Evolutionary conservation across 805 yeast genomes (phyloP).

Genomic region (Komagataella pseudopastoris): DNA sequence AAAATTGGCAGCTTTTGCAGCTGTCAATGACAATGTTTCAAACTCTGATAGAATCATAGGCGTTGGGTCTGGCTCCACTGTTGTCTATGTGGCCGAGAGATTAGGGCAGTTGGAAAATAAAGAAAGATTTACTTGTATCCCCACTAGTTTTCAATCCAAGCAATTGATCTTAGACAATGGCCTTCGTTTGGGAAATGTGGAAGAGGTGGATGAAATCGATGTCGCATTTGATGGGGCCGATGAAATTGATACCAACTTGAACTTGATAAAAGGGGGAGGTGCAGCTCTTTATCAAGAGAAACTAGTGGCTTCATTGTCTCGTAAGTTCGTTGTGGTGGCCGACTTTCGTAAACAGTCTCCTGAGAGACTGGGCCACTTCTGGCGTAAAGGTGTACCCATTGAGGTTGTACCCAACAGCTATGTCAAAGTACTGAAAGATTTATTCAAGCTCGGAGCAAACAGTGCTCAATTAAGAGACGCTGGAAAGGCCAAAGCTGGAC

Average conservation of each 20-base stretch:
- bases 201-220: conserved; percentile 71
- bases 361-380: conserved; percentile 51
- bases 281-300: conserved; percentile 96
- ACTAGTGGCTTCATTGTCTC: conserved; percentile 72
- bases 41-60: conserved; percentile 65
- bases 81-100: conserved; percentile 92
- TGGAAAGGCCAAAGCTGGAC: conserved; percentile 89
- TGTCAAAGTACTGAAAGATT: conserved; percentile 56
- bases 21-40: conserved; percentile 81
- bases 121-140: conserved; percentile 58
- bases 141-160: conserved; percentile 94
- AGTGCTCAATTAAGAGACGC: conserved; percentile 67
- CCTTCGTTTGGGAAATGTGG: conserved; percentile 64
- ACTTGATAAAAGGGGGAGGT: conserved; percentile 97
- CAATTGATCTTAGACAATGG: conserved; percentile 77
- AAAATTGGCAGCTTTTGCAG: conserved; percentile 77
- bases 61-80: conserved; percentile 95
- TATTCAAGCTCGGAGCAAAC: conserved; percentile 50
- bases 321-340: conserved; percentile 76
- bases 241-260: conserved; percentile 72
- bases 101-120: conserved; percentile 56
- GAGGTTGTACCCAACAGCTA: conserved; percentile 88
- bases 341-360: conserved; percentile 78
- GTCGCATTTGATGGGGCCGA: conserved; percentile 98
- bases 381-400: conserved; percentile 91